Base-by-base conservation (phyloP, 768 basidiomycete species). In the Kwoniella dejecticola region DNA sequence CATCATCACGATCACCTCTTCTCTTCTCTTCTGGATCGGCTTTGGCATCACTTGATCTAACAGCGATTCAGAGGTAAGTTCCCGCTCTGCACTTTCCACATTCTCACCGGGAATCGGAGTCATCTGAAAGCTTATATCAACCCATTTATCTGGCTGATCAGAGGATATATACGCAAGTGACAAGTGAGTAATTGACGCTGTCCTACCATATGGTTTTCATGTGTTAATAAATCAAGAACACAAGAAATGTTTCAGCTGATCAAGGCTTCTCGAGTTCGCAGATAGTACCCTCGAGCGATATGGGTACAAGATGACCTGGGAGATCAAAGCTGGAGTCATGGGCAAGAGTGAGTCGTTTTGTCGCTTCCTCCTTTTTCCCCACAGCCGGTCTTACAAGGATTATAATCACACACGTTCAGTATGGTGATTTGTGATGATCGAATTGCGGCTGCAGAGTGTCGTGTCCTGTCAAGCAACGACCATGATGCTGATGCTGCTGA, bases 121-220 rank as follows among this genome's bases (percentile, higher is more conserved):
- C 36, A 38, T 38, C 8, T 17, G 8, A 38, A 38, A 38, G 36
- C 17, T 8, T 38, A 8, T 8, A 8, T 8, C 36, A 8, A 38
- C 8, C 17, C 36, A 38, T 29, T 26, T 7, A 23, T 4, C 15
- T 15, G 3, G 29, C 8, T 11, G 26, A 15, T 4, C 40, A 77
- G 72, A 62, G 71, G 17, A 76, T 78, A 23, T 78, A 78, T 49
- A 78, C 77, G 27, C 63, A 73, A 38, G 74, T 78, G 0, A 78
- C 76, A 4, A 75, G 76, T 76, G 36, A 56, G 72, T 55, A 19
- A 40, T 15, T 19, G 7, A 23, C 21, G 19, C 44, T 46, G 7
- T 46, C 10, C 44, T 46, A n/a, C n/a, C n/a, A n/a, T n/a, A n/a
- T n/a, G n/a, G n/a, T n/a, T n/a, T n/a, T n/a, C n/a, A n/a, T n/a